A percentile compares a stretch with the other conserved stretches of the same genome.
phyloP scores from a whole-genome alignment of 768 basidiomycete genomes.

The Tubosaeta sp. region DNA sequence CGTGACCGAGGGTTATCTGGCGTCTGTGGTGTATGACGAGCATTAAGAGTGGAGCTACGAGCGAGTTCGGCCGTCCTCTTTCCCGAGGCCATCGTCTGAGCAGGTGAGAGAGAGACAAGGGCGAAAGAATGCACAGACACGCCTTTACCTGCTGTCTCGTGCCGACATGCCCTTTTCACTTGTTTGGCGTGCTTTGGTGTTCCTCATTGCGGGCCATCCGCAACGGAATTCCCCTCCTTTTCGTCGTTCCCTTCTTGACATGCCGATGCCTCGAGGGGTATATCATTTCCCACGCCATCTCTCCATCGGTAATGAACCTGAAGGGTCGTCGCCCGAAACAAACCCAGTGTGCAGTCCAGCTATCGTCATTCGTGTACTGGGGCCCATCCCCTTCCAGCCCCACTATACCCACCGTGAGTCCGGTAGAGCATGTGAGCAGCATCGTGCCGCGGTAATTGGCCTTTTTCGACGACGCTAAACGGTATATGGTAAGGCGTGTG shows the following conservation, averaged over 20 bases:
- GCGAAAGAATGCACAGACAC: constrained; percentile 33
- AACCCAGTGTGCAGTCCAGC: no score
- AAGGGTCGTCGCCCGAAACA: background rate
- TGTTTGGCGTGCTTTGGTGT: constrained; percentile 30
- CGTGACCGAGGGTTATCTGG: constrained; percentile 47
- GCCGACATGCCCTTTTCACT: constrained; percentile 30
- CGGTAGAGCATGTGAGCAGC: background rate
- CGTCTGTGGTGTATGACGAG: constrained; percentile 45
- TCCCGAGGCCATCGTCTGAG: constrained; percentile 34
- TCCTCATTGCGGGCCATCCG: constrained; percentile 25
- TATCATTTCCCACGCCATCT: constrained; percentile 17
- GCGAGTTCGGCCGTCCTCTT: constrained; percentile 36
- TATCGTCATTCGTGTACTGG: constrained; percentile 9
- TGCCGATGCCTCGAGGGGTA: constrained; percentile 28
- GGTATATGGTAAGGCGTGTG: background rate
- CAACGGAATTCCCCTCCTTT: constrained; percentile 18
- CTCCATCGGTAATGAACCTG: constrained; percentile 23
- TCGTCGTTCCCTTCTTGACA: constrained; percentile 10
- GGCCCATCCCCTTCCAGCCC: constrained; percentile 9
- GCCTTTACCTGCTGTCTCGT: constrained; percentile 33
- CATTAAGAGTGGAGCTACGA: constrained; percentile 51
- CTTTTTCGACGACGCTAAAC: constrained; percentile 1
- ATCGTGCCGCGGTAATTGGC: constrained; percentile 18
- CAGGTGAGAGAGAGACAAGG: constrained; percentile 35
- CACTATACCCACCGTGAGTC: constrained; percentile 24